Evolutionary conservation across 2,329 filamentous ascomycete genomes (phyloP).

Genomic region (Venturia oleaginea): DNA sequence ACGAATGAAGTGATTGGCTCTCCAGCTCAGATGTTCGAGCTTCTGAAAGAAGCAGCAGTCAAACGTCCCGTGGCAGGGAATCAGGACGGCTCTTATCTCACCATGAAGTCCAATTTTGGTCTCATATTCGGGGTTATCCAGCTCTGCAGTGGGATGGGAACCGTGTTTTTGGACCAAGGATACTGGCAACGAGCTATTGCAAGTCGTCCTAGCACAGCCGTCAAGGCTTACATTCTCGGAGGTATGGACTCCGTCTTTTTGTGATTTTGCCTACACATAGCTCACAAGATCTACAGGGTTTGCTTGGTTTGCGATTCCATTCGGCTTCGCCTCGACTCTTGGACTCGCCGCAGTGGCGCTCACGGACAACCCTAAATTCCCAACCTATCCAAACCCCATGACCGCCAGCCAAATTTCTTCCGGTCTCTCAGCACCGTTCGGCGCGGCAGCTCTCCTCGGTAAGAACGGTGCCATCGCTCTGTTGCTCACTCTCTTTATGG

Average conservation of each 20-base stretch:
- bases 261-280: neutral
- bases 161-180: conserved; percentile 35
- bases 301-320: conserved; percentile 43
- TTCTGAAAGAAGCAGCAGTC: conserved; percentile 29
- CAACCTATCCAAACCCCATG: conserved; percentile 31
- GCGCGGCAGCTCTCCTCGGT: conserved; percentile 24
- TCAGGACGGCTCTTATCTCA: conserved; percentile 32
- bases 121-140: conserved; percentile 37
- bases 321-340: conserved; percentile 37
- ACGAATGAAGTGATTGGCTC: conserved; percentile 29
- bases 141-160: conserved; percentile 24
- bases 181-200: conserved; percentile 41
- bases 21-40: conserved; percentile 30
- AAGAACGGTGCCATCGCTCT: conserved; percentile 23
- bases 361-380: conserved; percentile 33
- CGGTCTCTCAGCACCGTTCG: conserved; percentile 23
- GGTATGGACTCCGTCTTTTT: neutral
- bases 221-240: conserved; percentile 25
- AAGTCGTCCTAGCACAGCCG: conserved; percentile 28
- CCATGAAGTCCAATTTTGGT: conserved; percentile 33
- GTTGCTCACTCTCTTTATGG: conserved; percentile 25
- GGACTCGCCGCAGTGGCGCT: conserved; percentile 38
- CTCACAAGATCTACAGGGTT: conserved; percentile 30
- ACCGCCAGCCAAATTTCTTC: conserved; percentile 20
- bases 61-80: conserved; percentile 31